Evolutionary conservation across 2,329 filamentous ascomycete genomes (phyloP).

Genomic region (Phaeosphaeriaceae sp.): DNA sequence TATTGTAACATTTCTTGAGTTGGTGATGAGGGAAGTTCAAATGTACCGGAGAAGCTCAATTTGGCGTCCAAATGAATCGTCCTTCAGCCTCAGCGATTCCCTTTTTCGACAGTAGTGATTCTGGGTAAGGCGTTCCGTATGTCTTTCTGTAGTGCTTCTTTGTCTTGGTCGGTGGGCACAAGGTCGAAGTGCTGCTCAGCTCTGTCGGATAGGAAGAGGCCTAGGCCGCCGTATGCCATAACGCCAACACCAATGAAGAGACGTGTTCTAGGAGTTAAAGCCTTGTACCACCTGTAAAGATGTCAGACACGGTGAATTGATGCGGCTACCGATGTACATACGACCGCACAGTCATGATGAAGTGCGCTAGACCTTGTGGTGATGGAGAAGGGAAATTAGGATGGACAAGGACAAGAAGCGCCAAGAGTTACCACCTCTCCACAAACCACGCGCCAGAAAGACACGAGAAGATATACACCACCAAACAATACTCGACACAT

Average conservation of each 20-base stretch:
- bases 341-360: slow-evolving; percentile 47
- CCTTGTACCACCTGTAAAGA: slow-evolving; percentile 62
- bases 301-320: slow-evolving; percentile 4
- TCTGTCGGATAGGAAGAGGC: slow-evolving; percentile 74
- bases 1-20: too few relatives aligned
- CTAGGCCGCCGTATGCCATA: slow-evolving; percentile 76
- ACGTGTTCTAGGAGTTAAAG: slow-evolving; percentile 73
- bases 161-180: slow-evolving; percentile 73
- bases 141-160: slow-evolving; percentile 57
- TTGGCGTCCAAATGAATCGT: slow-evolving; percentile 5
- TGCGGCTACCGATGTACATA: slow-evolving; percentile 19
- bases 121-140: slow-evolving; percentile 67
- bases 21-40: too few relatives aligned
- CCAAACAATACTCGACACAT: background rate
- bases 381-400: slow-evolving; percentile 7
- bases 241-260: slow-evolving; percentile 74
- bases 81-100: slow-evolving; percentile 19
- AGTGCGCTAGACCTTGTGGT: background rate
- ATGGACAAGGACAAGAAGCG: background rate
- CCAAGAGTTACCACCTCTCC: slow-evolving; percentile 1
- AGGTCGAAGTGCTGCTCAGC: slow-evolving; percentile 77
- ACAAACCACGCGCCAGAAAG: background rate
- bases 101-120: slow-evolving; percentile 53
- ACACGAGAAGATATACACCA: background rate
- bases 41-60: too few relatives aligned